Evolutionary conservation across 805 yeast species (phyloP).

Genomic region (Metschnikowia amazonensis): DNA sequence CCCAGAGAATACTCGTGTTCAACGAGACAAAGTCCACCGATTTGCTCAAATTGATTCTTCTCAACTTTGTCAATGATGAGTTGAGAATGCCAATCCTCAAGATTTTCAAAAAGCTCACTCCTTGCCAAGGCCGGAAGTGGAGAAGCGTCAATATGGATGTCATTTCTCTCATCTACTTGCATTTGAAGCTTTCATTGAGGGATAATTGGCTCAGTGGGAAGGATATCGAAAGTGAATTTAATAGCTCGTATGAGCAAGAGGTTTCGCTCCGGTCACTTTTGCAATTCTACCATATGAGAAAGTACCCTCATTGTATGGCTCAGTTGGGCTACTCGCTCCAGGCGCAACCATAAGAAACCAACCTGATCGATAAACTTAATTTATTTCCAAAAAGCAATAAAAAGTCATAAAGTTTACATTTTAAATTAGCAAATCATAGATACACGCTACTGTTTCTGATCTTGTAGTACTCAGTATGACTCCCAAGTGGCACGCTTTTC

Average conservation of each 20-base stretch:
- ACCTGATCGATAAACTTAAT: too few relatives aligned
- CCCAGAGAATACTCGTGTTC: constrained; percentile 67
- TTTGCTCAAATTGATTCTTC: constrained; percentile 51
- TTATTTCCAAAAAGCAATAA: too few relatives aligned
- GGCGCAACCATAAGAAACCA: background rate
- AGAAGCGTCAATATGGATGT: constrained; percentile 88
- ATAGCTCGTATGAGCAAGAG: constrained; percentile 80
- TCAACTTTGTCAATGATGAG: constrained; percentile 54
- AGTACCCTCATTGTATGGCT: constrained; percentile 51
- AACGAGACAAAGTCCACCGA: constrained; percentile 64
- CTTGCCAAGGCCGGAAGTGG: constrained; percentile 94
- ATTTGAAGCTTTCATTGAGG: constrained; percentile 63
- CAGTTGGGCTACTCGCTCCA: constrained; percentile 47
- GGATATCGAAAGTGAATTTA: constrained; percentile 70
- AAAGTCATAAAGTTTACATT: background rate
- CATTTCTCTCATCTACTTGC: constrained; percentile 78
- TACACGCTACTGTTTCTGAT: too few relatives aligned
- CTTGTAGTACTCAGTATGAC: background rate
- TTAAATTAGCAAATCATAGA: too few relatives aligned
- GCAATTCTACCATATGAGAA: constrained; percentile 67
- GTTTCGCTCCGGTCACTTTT: constrained; percentile 73
- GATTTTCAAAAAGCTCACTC: constrained; percentile 73
- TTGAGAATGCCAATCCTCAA: constrained; percentile 69
- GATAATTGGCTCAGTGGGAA: constrained; percentile 88
- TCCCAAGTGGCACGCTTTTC: background rate